Percentiles rank a stretch among this genome's conserved stretches.
Evolutionary conservation across 2,329 filamentous ascomycete genomes (phyloP).

Genomic region (Sclerotinia sclerotiorum): DNA sequence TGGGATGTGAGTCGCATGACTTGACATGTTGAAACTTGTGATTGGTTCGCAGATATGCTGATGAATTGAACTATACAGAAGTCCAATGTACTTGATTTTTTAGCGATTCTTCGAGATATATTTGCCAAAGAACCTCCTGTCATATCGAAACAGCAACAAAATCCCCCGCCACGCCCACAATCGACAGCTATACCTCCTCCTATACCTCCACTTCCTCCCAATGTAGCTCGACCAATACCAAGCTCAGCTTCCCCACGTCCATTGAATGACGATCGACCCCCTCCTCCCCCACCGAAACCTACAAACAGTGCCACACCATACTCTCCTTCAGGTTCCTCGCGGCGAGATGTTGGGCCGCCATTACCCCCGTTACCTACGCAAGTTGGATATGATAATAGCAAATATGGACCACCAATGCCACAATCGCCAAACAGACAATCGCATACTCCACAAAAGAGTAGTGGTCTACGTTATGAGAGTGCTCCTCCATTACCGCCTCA

Average conservation of each 20-base stretch:
- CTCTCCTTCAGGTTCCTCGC: slow-evolving; percentile 26
- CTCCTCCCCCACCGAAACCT: slow-evolving; percentile 41
- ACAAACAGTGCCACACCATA: slow-evolving; percentile 28
- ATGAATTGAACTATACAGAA: slow-evolving; percentile 54
- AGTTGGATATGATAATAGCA: slow-evolving; percentile 25
- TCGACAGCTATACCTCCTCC: slow-evolving; percentile 56
- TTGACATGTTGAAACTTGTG: neutral
- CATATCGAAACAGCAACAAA: slow-evolving; percentile 65
- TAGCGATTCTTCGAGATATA: slow-evolving; percentile 77
- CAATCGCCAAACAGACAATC: slow-evolving; percentile 27
- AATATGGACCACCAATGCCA: slow-evolving; percentile 33
- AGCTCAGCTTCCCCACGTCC: slow-evolving; percentile 40
- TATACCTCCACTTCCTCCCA: slow-evolving; percentile 69
- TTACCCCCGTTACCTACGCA: slow-evolving; percentile 39
- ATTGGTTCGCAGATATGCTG: slow-evolving; percentile 6
- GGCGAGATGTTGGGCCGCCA: slow-evolving; percentile 38
- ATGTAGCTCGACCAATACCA: slow-evolving; percentile 52
- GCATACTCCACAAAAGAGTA: slow-evolving; percentile 39
- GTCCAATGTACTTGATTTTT: slow-evolving; percentile 78
- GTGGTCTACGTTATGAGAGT: slow-evolving; percentile 38
- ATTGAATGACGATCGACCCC: slow-evolving; percentile 36
- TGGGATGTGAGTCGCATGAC: slow-evolving; percentile 71
- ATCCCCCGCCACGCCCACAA: slow-evolving; percentile 43
- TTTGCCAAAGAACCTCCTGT: slow-evolving; percentile 96
- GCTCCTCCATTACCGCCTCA: slow-evolving; percentile 39